phyloP scores from a whole-genome alignment of 345 rosid genomes.

The Psidium guajava region DNA sequence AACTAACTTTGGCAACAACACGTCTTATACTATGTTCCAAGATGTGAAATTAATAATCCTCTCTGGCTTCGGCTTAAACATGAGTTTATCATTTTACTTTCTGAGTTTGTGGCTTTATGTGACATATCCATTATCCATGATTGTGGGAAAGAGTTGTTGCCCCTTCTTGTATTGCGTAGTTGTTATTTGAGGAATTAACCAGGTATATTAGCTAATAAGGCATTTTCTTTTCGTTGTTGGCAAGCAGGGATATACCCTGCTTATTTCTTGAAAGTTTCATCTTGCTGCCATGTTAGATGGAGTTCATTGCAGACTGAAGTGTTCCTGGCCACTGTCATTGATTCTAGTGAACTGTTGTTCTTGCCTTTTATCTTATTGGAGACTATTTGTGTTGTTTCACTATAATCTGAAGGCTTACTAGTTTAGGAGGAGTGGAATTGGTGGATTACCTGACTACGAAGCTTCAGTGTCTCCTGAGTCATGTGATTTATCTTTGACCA shows the following conservation, averaged over 20 bases:
- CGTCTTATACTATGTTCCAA: not conserved
- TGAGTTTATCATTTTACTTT: not conserved
- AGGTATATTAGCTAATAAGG: not conserved
- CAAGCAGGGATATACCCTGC: not conserved
- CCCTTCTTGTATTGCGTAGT: not conserved
- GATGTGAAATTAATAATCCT: not conserved
- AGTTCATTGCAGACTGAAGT: not conserved
- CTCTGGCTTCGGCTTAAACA: not conserved
- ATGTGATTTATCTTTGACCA: not conserved
- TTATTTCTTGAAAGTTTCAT: not conserved
- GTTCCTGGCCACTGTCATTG: not conserved
- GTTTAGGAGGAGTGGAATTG: not conserved
- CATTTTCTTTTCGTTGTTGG: not conserved
- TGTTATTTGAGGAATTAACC: not conserved
- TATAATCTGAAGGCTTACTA: not conserved
- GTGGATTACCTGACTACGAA: not conserved
- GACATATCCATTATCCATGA: not conserved
- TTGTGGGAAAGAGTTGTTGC: not conserved
- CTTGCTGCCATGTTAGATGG: not conserved
- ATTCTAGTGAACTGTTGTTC: not conserved
- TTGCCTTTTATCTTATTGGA: not conserved
- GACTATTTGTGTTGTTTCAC: too few species aligned
- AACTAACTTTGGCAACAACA: not conserved
- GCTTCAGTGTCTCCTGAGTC: not conserved
- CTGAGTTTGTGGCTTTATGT: not conserved